Base-by-base conservation (phyloP, 202 grass and related monocot species). In the Cymbopogon flexuosus region DNA sequence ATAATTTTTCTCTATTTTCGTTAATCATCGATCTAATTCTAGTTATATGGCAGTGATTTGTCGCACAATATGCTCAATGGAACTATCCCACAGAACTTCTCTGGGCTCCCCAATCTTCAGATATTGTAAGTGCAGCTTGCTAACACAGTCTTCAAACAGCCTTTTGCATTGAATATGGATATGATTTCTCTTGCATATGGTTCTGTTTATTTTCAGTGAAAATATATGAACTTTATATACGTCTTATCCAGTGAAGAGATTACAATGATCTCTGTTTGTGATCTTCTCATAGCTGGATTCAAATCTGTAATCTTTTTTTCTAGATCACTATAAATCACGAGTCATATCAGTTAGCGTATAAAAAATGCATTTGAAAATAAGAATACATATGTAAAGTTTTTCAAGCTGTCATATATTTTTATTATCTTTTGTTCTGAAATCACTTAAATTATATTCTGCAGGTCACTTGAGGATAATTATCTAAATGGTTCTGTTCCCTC, bases 401-500 rank as follows among this genome's bases (percentile, higher is more conserved):
- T 42, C 10, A 36, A 62, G 63, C 40, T 63, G 79, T 39, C 19
- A 79, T 86, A 31, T 52, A 59, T 23, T 63, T 41, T 75, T 66
- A 75, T 68, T 37, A 33, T 88, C 69, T 83, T 71, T 85, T 86
- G 65, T 86, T 65, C 30, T 68, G 4, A 23, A 63, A 10, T 16
- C 23, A 61, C 33, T 3, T 46, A 77, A 72, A 65, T 67, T 84
- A 79, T 61, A 76, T 85, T 84, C 73, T 80, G 59, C 86, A 98
- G 96, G 73, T 91, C 92, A 22, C 68, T 98, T 36, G 84, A 91
- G 76, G 62, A 88, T 63, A 98, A 98, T 69, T 16, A 8, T 56
- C 77, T 98, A 64, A 79, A 62, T 84, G 96, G 92, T 78, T 40
- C 41, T 79, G 88, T 98, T 84, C 96, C 96, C 79, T 94, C 90